Evolutionary conservation across 768 basidiomycete genomes (phyloP), one percentile per base, ranked within the genome.

Genomic region (Zangia roseola): DNA sequence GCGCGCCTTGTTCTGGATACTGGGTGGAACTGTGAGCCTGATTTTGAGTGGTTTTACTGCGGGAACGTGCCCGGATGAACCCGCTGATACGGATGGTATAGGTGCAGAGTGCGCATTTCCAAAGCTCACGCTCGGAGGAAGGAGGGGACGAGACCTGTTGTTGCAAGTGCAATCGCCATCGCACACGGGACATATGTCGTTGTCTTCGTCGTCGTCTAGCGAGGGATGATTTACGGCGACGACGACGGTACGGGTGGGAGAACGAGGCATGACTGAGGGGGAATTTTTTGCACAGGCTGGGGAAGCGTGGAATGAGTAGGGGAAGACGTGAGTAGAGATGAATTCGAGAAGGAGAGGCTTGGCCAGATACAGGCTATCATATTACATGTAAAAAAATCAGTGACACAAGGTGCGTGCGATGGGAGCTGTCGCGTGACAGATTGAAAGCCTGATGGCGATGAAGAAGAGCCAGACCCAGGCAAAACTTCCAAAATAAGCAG

Each of bases 111-210:
- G 69, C 56, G 67, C 67, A 69, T 56, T 57, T 69, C 72, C 74
- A 52, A 57, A 49, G 52, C 41, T 39, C 38, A 49, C 54, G 47
- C 54, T 60, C 56, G 64, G 71, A 51, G 62, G 68, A 43, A 65
- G 51, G 45, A 65, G 61, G 37, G 62, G 51, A 51, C 58, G 63
- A 45, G 71, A 63, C 58, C 69, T 73, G 74, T 77, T 81, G 67
- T 68, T 51, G 76, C 89, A 91, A 25, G 86, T 91, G 75, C 89
- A 92, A 63, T 88, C 84, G 63, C 86, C 84, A 76, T 91, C 90
- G 87, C 89, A 92, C 55, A 91, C 88, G 8, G 88, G 89, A 69
- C 89, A 92, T 48, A 91, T 89, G 67, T 90, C 85, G 80, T 81
- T 80, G 77, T 88, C 86, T 64, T 91, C 89, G 69, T 87, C 84